Evolutionary conservation across 2,329 filamentous ascomycete genomes (phyloP).

Genomic region (Arthrobotrys iridis): DNA sequence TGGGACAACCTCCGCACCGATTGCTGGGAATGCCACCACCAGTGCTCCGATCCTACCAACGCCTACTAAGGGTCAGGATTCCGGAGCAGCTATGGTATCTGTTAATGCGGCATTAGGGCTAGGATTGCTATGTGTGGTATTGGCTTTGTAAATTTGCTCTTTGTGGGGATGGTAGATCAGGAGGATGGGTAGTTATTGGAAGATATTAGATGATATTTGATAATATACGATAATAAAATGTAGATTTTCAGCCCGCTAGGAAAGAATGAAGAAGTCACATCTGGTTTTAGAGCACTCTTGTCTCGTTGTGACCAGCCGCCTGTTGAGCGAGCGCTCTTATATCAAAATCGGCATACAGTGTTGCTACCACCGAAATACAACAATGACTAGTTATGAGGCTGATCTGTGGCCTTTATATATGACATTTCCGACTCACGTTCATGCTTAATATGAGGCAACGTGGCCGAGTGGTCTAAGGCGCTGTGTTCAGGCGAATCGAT

Average conservation of each 20-base stretch:
- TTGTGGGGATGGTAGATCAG: neutral
- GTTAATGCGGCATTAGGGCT: neutral
- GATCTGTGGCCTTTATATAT: constrained; percentile 9
- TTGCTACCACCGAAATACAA: neutral
- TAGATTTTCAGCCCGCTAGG: too few species aligned
- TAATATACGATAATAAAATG: too few species aligned
- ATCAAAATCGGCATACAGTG: too few species aligned
- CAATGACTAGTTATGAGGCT: neutral
- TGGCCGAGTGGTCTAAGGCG: constrained; percentile 58
- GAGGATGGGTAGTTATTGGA: too few species aligned
- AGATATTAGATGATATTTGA: too few species aligned
- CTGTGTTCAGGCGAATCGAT: constrained; percentile 55
- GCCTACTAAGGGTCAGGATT: neutral
- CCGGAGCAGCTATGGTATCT: constrained; percentile 6
- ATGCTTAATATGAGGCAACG: constrained; percentile 46
- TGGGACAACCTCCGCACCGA: neutral
- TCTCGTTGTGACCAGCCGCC: too few species aligned
- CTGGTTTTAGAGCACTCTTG: too few species aligned
- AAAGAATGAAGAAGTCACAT: too few species aligned
- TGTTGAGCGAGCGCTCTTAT: too few species aligned
- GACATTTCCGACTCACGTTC: neutral
- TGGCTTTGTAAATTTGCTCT: constrained; percentile 2
- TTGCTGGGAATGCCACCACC: neutral
- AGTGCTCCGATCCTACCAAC: neutral
- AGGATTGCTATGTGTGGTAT: constrained; percentile 7